Evolutionary conservation across 257 asterid species (phyloP), one percentile per base, ranked within the genome.

Genomic region (Solanum habrochaites): DNA sequence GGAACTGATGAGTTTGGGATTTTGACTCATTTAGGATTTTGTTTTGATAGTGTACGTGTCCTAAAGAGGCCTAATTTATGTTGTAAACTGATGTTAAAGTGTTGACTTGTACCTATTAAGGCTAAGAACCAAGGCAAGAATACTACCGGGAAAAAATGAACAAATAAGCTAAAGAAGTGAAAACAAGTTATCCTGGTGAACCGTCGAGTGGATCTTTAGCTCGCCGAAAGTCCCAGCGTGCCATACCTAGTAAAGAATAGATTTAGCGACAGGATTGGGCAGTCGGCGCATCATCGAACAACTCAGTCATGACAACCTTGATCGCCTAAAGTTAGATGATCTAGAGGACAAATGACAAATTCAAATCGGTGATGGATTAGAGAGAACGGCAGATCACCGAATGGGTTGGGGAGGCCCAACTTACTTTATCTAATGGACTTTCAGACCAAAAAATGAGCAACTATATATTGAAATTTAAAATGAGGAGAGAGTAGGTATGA

Each of bases 371-470:
- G 23, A 52, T 52, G 62, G 23, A 52, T 52, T 52, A 1, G 4
- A 52, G 0, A 16, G 62, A 52, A 52, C 1, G 1, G 0, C 23
- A 16, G 4, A 16, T 52, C 23, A 1, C 0, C 4, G 23, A 16
- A 4, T 2, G 10, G 23, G 62, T 52, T 52, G 10, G 10, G 10
- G 10, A 6, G 7, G 23, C 62, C 10, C 1, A 3, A 52, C 10
- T 16, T 16, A 16, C 62, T 52, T 52, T 3, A 1, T 23, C 23
- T 3, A 52, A 1, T 52, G 23, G 23, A 3, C 21, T 52, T 52
- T 16, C 10, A 52, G 23, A 21, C 4, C 3, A 52, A 16, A 52
- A 6, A 2, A 1, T 1, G 62, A 52, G 62, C 62, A 52, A 52
- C 23, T 16, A 1, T 16, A 52, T 2, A 52, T 16, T 52, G 10